These are phyloP conservation scores for Clavispora fructus DNA, from an alignment of 805 yeast species.

Conservation along the genomic window DNA sequence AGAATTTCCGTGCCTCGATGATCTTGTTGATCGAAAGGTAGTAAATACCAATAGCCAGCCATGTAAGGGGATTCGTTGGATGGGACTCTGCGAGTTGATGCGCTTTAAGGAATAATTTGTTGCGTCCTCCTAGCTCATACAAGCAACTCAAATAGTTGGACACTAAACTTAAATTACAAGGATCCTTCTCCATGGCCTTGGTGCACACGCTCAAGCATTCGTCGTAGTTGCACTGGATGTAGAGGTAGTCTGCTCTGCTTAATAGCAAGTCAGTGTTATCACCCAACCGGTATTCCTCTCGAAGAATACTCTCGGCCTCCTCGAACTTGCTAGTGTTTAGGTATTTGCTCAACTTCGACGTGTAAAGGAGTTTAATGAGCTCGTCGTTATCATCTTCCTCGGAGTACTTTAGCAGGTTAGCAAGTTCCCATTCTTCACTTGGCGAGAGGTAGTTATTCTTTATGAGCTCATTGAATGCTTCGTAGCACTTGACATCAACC, in stretches of 20 bases:
- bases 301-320: conserved; percentile 61
- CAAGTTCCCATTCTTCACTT: conserved; percentile 78
- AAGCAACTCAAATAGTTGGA: conserved; percentile 81
- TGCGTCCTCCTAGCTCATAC: conserved; percentile 77
- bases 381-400: conserved; percentile 78
- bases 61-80: conserved; percentile 77
- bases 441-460: conserved; percentile 74
- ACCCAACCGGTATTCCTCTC: conserved; percentile 66
- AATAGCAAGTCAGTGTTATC: conserved; percentile 66
- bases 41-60: conserved; percentile 91
- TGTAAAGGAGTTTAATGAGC: conserved; percentile 69
- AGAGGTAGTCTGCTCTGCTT: conserved; percentile 64
- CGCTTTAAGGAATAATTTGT: conserved; percentile 72
- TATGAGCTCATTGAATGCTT: conserved; percentile 79
- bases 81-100: conserved; percentile 82
- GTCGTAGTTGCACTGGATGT: conserved; percentile 72
- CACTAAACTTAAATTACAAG: conserved; percentile 61
- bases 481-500: conserved; percentile 88
- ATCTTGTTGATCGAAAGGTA: conserved; percentile 70
- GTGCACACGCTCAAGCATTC: conserved; percentile 76
- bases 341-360: conserved; percentile 71
- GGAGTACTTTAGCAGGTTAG: conserved; percentile 59
- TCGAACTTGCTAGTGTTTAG: conserved; percentile 51
- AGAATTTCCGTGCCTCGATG: conserved; percentile 79
- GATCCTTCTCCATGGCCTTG: conserved; percentile 51